These are phyloP conservation scores for Chytriomyces sp. DNA, from an alignment of 192 early-diverging fungal species.

Conservation along the genomic window DNA sequence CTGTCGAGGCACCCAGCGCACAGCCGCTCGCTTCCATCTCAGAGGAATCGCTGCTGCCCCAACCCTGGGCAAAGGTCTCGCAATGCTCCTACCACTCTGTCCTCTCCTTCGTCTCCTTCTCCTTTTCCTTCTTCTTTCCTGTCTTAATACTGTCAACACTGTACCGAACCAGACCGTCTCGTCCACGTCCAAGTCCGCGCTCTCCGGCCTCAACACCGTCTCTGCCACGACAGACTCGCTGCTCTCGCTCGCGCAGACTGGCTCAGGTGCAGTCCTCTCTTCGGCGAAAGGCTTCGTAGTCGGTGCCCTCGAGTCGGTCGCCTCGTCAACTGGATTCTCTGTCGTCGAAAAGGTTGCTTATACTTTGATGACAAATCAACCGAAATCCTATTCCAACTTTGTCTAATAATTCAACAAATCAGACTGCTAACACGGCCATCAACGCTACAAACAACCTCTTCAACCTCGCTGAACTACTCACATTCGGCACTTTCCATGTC, in stretches of 20 bases:
- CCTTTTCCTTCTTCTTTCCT: too few relatives aligned
- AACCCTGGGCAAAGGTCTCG: slow-evolving; percentile 6
- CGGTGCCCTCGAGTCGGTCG: neutral
- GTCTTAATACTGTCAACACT: too few relatives aligned
- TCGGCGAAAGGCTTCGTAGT: neutral
- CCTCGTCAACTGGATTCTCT: neutral
- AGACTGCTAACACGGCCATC: slow-evolving; percentile 16
- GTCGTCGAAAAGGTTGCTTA: neutral
- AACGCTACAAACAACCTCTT: slow-evolving; percentile 61
- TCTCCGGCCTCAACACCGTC: neutral
- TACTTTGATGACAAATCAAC: neutral
- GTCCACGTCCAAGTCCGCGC: neutral
- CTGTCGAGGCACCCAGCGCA: neutral
- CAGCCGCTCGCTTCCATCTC: neutral
- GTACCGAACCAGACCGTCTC: slow-evolving; percentile 4
- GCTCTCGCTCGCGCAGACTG: slow-evolving; percentile 5
- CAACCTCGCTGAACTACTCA: slow-evolving; percentile 73
- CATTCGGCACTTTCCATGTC: slow-evolving; percentile 75
- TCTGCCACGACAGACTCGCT: slow-evolving; percentile 12
- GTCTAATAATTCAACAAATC: neutral
- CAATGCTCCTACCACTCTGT: too few relatives aligned
- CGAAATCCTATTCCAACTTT: neutral
- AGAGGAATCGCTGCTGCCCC: slow-evolving; percentile 1
- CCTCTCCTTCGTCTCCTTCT: neutral
- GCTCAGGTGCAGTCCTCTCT: neutral